These are phyloP conservation scores for Ustilago xerochloae DNA, from an alignment of 1,284 basidiomycete genomes.

Conservation along the genomic window DNA sequence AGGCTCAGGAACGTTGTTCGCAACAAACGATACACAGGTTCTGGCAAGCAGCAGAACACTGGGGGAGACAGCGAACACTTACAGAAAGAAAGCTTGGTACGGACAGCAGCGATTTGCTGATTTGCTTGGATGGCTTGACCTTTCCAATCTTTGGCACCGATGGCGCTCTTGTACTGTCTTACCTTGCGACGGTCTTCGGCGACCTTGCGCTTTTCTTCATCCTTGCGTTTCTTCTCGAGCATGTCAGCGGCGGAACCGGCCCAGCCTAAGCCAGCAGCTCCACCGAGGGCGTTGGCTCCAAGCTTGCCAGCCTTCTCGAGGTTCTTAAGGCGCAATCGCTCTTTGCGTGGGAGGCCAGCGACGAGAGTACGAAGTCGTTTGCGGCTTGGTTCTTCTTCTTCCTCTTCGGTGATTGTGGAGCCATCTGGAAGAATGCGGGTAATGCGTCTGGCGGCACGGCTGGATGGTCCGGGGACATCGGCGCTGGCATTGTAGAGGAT, in stretches of 20 bases:
- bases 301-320: slow-evolving; percentile 54
- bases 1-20: slow-evolving; percentile 37
- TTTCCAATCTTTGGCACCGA: slow-evolving; percentile 64
- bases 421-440: slow-evolving; percentile 45
- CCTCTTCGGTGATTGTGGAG: slow-evolving; percentile 45
- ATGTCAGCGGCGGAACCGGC: slow-evolving; percentile 67
- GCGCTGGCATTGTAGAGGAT: slow-evolving; percentile 69
- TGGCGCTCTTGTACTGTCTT: slow-evolving; percentile 58
- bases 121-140: slow-evolving; percentile 48
- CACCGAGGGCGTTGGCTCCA: slow-evolving; percentile 30
- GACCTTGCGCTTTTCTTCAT: slow-evolving; percentile 64
- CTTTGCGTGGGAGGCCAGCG: slow-evolving; percentile 58
- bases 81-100: slow-evolving; percentile 51
- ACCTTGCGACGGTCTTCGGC: slow-evolving; percentile 63
- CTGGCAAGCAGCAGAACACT: slow-evolving; percentile 11
- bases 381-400: slow-evolving; percentile 53
- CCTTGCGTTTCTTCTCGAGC: slow-evolving; percentile 66
- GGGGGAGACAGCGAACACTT: slow-evolving; percentile 20
- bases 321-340: slow-evolving; percentile 60
- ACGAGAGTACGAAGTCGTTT: slow-evolving; percentile 65
- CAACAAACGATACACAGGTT: slow-evolving; percentile 9
- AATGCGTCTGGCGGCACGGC: slow-evolving; percentile 37
- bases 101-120: slow-evolving; percentile 50
- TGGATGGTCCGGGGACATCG: slow-evolving; percentile 59
- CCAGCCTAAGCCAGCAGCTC: slow-evolving; percentile 55